A percentile compares a stretch with the other conserved stretches of the same genome.
These are phyloP conservation scores for Saussurea involucrata DNA, from an alignment of 129 eudicot genomes.

Conservation along the genomic window DNA sequence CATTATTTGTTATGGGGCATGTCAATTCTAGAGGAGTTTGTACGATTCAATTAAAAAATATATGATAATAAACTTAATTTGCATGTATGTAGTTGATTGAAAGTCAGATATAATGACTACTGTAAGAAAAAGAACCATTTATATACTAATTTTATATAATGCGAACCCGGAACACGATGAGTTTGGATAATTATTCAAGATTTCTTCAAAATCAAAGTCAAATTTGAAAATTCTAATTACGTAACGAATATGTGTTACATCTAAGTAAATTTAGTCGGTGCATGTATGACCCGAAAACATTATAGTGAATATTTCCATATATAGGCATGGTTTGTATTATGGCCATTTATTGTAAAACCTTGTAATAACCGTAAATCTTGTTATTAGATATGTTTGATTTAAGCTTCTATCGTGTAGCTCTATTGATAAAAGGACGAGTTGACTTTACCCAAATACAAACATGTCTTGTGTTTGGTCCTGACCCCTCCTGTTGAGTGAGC, in stretches of 20 bases:
- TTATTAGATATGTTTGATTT: no score
- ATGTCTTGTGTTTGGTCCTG: no score
- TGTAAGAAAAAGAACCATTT: no score
- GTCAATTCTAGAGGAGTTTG: not conserved
- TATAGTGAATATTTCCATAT: not conserved
- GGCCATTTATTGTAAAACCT: no score
- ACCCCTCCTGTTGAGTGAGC: no score
- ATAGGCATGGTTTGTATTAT: not conserved
- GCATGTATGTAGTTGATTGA: no score
- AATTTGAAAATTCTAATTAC: not conserved
- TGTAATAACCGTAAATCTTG: no score
- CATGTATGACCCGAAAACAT: not conserved
- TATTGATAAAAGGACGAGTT: no score
- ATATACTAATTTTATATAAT: no score
- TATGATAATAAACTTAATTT: not conserved
- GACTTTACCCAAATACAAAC: no score
- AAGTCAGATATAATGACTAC: not conserved
- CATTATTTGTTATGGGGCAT: not conserved
- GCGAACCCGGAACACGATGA: no score
- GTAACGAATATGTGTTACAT: not conserved
- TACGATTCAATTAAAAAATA: not conserved
- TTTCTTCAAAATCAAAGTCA: not conserved
- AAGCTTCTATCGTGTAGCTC: no score
- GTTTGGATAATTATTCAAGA: not conserved
- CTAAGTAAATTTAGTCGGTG: not conserved